Conservation (phyloP, 176 grass and related monocot genomes). For the Elaeis guineensis region DNA sequence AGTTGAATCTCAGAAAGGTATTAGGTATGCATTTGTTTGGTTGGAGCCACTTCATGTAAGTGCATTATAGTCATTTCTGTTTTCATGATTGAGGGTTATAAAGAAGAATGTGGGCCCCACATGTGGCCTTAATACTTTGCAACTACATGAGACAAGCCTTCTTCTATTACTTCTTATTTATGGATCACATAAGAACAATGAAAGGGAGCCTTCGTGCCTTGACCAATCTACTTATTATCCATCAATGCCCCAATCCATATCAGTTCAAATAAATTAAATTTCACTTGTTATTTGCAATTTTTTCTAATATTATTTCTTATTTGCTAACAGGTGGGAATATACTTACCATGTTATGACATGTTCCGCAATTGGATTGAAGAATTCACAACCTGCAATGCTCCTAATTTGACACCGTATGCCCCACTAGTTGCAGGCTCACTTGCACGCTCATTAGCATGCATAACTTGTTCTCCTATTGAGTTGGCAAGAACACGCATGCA, state of each 20-base stretch:
- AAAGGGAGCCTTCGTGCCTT: too few relatives aligned
- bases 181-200: too few relatives aligned
- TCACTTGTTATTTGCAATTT: background rate
- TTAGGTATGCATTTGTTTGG: too few relatives aligned
- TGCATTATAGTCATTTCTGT: too few relatives aligned
- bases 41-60: too few relatives aligned
- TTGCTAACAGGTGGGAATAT: slow-evolving; percentile 82
- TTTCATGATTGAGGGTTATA: too few relatives aligned
- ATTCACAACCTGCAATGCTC: slow-evolving; percentile 67
- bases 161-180: too few relatives aligned
- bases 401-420: slow-evolving; percentile 60
- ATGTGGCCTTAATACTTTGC: too few relatives aligned
- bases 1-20: too few relatives aligned
- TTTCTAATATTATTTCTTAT: slow-evolving; percentile 20
- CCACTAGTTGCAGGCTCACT: slow-evolving; percentile 75
- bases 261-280: background rate
- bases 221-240: too few relatives aligned
- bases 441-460: slow-evolving; percentile 82
- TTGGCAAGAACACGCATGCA: slow-evolving; percentile 89
- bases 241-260: background rate
- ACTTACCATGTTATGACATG: slow-evolving; percentile 96
- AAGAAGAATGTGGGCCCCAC: too few relatives aligned
- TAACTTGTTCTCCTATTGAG: slow-evolving; percentile 92
- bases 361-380: slow-evolving; percentile 76
- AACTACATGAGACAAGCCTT: too few relatives aligned